phyloP scores from a whole-genome alignment of 805 yeast genomes.

The Kluyveromyces nonfermentans region DNA sequence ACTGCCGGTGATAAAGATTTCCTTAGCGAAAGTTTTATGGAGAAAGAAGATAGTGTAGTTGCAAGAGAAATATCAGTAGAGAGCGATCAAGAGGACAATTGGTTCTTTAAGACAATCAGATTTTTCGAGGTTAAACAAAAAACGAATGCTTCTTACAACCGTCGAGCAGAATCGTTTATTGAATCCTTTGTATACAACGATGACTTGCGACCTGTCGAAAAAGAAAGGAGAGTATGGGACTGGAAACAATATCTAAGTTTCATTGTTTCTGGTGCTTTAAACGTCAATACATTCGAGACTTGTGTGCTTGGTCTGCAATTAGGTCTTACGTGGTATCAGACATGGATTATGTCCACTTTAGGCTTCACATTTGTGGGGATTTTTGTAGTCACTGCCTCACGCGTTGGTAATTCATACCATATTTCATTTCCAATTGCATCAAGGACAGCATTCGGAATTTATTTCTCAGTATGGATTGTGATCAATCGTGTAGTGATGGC shows the following conservation, averaged over 20 bases:
- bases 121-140: constrained; percentile 9
- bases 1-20: neutral
- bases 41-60: neutral
- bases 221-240: constrained; percentile 64
- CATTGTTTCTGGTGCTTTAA: constrained; percentile 87
- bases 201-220: constrained; percentile 76
- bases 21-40: neutral
- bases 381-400: constrained; percentile 59
- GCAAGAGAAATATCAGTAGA: neutral
- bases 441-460: constrained; percentile 78
- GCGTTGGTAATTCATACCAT: constrained; percentile 78
- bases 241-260: constrained; percentile 76
- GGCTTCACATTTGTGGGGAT: constrained; percentile 68
- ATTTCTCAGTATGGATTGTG: constrained; percentile 83
- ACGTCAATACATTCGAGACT: constrained; percentile 87
- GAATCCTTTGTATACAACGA: constrained; percentile 53
- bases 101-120: constrained; percentile 2
- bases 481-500: constrained; percentile 85
- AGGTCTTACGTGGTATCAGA: constrained; percentile 86
- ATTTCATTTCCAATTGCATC: constrained; percentile 78
- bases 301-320: constrained; percentile 77
- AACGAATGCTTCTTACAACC: constrained; percentile 4
- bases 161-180: constrained; percentile 8
- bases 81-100: neutral
- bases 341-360: constrained; percentile 83